These are phyloP conservation scores for Hypomontagnella submonticulosa DNA, from an alignment of 495 filamentous ascomycete genomes.

Conservation along the genomic window DNA sequence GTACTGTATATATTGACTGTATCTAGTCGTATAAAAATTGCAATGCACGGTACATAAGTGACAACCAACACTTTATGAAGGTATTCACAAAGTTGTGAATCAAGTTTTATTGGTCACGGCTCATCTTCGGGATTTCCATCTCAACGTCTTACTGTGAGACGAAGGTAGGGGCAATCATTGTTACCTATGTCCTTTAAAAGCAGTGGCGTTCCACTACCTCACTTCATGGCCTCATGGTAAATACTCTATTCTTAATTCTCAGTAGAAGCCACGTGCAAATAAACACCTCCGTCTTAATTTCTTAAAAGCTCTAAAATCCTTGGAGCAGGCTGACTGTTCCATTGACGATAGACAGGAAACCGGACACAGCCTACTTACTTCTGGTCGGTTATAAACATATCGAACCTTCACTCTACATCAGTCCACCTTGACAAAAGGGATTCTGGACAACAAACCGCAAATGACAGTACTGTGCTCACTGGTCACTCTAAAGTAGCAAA, in stretches of 20 bases:
- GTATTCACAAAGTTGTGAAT: slow-evolving; percentile 1
- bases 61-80: background rate
- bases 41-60: background rate
- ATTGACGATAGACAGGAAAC: too few relatives aligned
- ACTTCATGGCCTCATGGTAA: background rate
- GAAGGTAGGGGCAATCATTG: background rate
- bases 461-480: too few relatives aligned
- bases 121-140: background rate
- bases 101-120: background rate
- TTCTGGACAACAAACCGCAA: too few relatives aligned
- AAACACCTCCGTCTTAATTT: too few relatives aligned
- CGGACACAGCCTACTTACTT: too few relatives aligned
- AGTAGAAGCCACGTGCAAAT: background rate
- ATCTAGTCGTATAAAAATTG: too few relatives aligned
- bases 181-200: slow-evolving; percentile 1
- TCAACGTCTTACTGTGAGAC: background rate
- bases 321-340: background rate
- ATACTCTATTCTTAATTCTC: background rate
- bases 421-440: too few relatives aligned
- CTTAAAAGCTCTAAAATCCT: background rate
- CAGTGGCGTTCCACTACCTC: slow-evolving; percentile 16
- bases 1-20: too few relatives aligned
- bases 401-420: too few relatives aligned
- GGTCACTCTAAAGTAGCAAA: too few relatives aligned
- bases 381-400: too few relatives aligned